Conservation (phyloP, 495 filamentous ascomycete species). For the Viridothelium virens region DNA sequence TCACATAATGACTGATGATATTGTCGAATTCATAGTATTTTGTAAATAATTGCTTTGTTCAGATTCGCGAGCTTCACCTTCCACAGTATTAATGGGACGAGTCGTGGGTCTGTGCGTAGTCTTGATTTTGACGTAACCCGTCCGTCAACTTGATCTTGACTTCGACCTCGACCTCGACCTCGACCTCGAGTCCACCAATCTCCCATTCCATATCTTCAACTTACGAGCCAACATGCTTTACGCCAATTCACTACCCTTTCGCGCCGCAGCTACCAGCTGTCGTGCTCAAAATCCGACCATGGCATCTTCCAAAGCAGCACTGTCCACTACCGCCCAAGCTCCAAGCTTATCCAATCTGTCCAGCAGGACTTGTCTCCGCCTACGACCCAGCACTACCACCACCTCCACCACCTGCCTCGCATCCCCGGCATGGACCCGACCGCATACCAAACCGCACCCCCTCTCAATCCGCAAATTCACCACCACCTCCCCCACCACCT, state of each 20-base stretch:
- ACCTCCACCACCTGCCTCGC: background rate
- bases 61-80: too few relatives aligned
- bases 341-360: background rate
- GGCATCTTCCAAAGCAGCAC: background rate
- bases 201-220: background rate
- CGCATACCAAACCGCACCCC: background rate
- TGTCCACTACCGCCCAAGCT: conserved; percentile 5
- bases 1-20: too few relatives aligned
- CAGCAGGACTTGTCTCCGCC: background rate
- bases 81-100: background rate
- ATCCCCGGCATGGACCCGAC: background rate
- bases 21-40: too few relatives aligned
- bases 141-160: background rate
- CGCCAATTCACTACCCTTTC: background rate
- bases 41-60: too few relatives aligned
- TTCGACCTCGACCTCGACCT: background rate
- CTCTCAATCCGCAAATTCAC: background rate
- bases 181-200: background rate
- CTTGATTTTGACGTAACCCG: background rate
- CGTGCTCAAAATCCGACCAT: background rate
- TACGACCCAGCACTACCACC: background rate
- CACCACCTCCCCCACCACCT: background rate
- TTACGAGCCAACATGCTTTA: background rate
- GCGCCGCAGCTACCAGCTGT: conserved; percentile 4
- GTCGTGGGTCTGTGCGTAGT: background rate